phyloP scores from a whole-genome alignment of 805 yeast species.

The Ogataea angusta region DNA sequence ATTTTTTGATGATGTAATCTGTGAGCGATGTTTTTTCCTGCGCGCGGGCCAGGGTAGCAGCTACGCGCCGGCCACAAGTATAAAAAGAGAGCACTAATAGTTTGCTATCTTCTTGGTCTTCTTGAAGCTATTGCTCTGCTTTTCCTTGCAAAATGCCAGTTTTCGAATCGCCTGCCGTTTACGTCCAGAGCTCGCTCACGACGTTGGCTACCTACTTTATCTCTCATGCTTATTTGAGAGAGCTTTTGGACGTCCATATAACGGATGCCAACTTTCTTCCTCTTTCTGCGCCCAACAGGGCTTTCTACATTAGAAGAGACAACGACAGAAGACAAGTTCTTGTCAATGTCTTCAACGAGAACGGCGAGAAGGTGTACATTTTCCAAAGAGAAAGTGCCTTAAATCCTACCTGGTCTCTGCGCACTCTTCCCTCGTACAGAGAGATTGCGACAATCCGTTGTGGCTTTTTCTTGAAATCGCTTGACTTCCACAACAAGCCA shows the following conservation, averaged over 20 bases:
- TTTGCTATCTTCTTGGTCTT: conserved; percentile 9
- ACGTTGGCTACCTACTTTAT: conserved; percentile 41
- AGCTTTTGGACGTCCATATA: conserved; percentile 37
- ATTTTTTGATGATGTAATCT: conserved; percentile 35
- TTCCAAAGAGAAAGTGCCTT: conserved; percentile 47
- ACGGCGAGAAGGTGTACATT: conserved; percentile 43
- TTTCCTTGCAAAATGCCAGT: conserved; percentile 34
- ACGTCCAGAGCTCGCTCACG: conserved; percentile 37
- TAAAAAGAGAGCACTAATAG: not conserved
- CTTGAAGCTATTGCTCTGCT: conserved; percentile 11
- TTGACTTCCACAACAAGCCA: conserved; percentile 46
- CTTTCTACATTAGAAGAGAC: conserved; percentile 48
- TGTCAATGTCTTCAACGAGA: conserved; percentile 47
- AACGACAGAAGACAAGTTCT: conserved; percentile 41
- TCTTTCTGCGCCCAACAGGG: conserved; percentile 37
- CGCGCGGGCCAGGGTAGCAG: conserved; percentile 3
- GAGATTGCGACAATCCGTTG: conserved; percentile 51
- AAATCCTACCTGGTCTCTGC: conserved; percentile 52
- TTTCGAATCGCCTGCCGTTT: conserved; percentile 47
- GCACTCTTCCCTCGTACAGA: conserved; percentile 40
- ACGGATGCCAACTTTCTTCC: conserved; percentile 42
- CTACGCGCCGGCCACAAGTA: conserved; percentile 6
- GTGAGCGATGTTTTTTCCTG: not conserved
- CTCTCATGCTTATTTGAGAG: conserved; percentile 40
- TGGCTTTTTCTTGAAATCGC: conserved; percentile 43